These are phyloP conservation scores for Selenicereus undatus DNA, from an alignment of 148 eudicot species.

Conservation along the genomic window DNA sequence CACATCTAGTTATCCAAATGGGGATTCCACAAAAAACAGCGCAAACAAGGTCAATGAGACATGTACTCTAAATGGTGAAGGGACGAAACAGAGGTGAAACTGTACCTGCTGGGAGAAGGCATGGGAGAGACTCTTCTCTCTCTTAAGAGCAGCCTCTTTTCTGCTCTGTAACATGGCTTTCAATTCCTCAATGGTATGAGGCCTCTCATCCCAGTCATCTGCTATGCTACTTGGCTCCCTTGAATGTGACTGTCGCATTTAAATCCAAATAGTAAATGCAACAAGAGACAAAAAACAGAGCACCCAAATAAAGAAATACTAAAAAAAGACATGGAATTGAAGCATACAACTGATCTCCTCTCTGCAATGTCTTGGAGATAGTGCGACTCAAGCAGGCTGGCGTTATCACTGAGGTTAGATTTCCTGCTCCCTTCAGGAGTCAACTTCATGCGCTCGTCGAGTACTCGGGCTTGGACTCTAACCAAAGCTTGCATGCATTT, in stretches of 20 bases:
- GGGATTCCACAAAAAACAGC: not conserved
- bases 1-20: constrained; percentile 32
- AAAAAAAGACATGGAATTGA: not conserved
- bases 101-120: constrained; percentile 61
- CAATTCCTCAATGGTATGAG: constrained; percentile 71
- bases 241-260: constrained; percentile 40
- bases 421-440: constrained; percentile 66
- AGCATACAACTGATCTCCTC: constrained; percentile 58
- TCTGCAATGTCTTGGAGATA: constrained; percentile 49
- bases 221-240: constrained; percentile 63
- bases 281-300: not conserved
- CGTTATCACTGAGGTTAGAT: constrained; percentile 67
- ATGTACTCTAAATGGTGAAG: no score
- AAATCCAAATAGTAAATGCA: not conserved
- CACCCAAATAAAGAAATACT: no score
- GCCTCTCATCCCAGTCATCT: constrained; percentile 80
- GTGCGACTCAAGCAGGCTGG: constrained; percentile 53
- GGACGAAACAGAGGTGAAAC: not conserved
- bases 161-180: constrained; percentile 70
- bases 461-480: constrained; percentile 60
- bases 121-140: constrained; percentile 51
- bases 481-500: constrained; percentile 86
- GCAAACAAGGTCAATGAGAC: not conserved
- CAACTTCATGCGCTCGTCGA: constrained; percentile 54
- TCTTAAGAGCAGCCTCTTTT: constrained; percentile 56